Percentiles rank a stretch among this genome's conserved stretches.
Conservation (phyloP, 2,329 filamentous ascomycete genomes). For the Trichoderma brevicompactum region DNA sequence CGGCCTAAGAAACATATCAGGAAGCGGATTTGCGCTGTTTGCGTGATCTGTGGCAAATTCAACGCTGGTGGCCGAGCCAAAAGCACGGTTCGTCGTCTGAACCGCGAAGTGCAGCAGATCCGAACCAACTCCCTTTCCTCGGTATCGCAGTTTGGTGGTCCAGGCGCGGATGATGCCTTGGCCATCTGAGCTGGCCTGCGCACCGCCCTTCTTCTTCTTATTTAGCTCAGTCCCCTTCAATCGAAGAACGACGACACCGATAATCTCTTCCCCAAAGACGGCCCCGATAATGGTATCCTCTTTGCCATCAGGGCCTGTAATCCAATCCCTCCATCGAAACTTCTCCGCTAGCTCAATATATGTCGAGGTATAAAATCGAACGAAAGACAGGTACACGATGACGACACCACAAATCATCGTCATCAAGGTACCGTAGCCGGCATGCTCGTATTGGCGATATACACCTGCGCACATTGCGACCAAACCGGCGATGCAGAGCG, state of each 20-base stretch:
- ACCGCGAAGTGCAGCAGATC: slow-evolving; percentile 75
- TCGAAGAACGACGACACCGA: slow-evolving; percentile 71
- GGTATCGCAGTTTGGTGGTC: slow-evolving; percentile 74
- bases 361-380: slow-evolving; percentile 62
- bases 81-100: slow-evolving; percentile 63
- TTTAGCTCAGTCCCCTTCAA: slow-evolving; percentile 47
- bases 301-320: slow-evolving; percentile 41
- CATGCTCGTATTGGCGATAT: slow-evolving; percentile 46
- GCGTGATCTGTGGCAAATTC: slow-evolving; percentile 78
- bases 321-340: slow-evolving; percentile 65
- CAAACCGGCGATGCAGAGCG: slow-evolving; percentile 54
- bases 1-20: slow-evolving; percentile 60
- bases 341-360: slow-evolving; percentile 68
- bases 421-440: slow-evolving; percentile 51
- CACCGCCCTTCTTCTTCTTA: slow-evolving; percentile 17
- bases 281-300: slow-evolving; percentile 65
- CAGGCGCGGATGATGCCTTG: slow-evolving; percentile 75
- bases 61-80: slow-evolving; percentile 63
- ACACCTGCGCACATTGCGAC: slow-evolving; percentile 45
- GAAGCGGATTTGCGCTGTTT: slow-evolving; percentile 65
- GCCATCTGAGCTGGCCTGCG: slow-evolving; percentile 48
- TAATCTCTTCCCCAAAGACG: slow-evolving; percentile 68
- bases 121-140: slow-evolving; percentile 70
- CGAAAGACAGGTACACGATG: slow-evolving; percentile 64
- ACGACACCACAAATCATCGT: slow-evolving; percentile 63